A percentile compares a stretch with the other conserved stretches of the same genome.
These are phyloP conservation scores for Colletotrichum abscissum DNA, from an alignment of 2,329 filamentous ascomycete species.

Conservation along the genomic window DNA sequence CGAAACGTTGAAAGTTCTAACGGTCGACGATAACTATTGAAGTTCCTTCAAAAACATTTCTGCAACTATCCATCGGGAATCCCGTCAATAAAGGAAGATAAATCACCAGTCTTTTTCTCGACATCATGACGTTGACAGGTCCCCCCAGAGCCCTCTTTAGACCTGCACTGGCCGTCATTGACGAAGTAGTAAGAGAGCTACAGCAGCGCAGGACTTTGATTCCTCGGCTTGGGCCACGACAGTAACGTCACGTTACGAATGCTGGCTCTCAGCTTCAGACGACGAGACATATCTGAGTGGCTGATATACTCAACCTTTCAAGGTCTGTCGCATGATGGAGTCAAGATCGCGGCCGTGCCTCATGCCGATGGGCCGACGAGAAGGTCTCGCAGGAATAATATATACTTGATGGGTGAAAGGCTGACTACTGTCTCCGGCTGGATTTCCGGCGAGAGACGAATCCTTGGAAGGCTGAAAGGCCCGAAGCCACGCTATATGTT, in stretches of 20 bases:
- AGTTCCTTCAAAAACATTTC: not conserved
- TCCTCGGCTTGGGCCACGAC: conserved; percentile 46
- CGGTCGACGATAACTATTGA: not conserved
- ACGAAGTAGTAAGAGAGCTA: not conserved
- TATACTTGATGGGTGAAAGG: conserved; percentile 66
- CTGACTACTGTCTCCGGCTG: too few relatives aligned
- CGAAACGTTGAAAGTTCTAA: not conserved
- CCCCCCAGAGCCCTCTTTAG: not conserved
- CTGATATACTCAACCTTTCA: conserved; percentile 67
- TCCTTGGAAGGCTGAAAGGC: conserved; percentile 57
- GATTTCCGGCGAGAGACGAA: conserved; percentile 70
- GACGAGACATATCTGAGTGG: too few relatives aligned
- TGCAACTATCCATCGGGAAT: not conserved
- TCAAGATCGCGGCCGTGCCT: conserved; percentile 61
- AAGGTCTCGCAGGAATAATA: conserved; percentile 74
- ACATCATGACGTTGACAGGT: not conserved
- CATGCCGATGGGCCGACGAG: conserved; percentile 70
- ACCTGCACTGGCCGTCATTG: not conserved
- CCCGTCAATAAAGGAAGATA: not conserved
- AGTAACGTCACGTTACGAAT: conserved; percentile 69
- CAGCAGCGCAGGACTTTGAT: not conserved
- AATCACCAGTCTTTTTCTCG: not conserved
- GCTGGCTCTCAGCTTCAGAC: conserved; percentile 56
- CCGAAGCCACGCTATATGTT: conserved; percentile 51
- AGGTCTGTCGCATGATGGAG: conserved; percentile 65